Base-by-base conservation (phyloP, 768 basidiomycete species). In the Tricholoma hemisulphureum region DNA sequence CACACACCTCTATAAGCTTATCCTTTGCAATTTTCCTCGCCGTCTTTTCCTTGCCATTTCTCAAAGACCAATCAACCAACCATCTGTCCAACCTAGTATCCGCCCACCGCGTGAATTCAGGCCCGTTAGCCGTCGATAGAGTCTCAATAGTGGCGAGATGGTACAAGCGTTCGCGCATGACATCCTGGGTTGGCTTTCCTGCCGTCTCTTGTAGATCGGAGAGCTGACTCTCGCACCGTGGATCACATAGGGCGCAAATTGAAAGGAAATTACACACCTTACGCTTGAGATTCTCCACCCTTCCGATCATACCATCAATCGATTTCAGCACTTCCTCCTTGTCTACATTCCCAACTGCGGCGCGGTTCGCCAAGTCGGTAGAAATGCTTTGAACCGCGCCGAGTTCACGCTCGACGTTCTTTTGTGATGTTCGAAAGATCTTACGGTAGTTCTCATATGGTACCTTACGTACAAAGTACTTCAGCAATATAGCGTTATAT, bases 21-120 rank as follows among this genome's bases (percentile, higher is more conserved):
- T 91, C 86, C 61, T 82, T 79, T 20, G 94, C 91, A 46, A 98
- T 82, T 61, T 79, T 79, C 64, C 79, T 78, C 2, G 97, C 95
- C 1, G 93, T 88, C 63, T 83, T 80, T 62, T 87, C 84, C 65
- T 88, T 88, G 29, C 90, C 93, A 34, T 80, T 84, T 55, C 95
- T 80, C 46, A 98, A 76, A 32, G 88, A 83, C 89, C 96, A 96
- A 69, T 99, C 97, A 2, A 96, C 89, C 31, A 98, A 78, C 88
- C 93, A 96, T 60, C 95, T 77, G 67, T 94, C 89, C 11, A 98
- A 75, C 51, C 93, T 78, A 43, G 79, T 85, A 65, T 91, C 87
- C 7, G 88, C 85, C 92, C 92, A 96, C 29, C 85, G 79, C 20
- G 79, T 77, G 71, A 86, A 90, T 51, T 87, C 85, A 3, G 82